phyloP scores from a whole-genome alignment of 495 filamentous ascomycete genomes.

The Xylaria venustula region DNA sequence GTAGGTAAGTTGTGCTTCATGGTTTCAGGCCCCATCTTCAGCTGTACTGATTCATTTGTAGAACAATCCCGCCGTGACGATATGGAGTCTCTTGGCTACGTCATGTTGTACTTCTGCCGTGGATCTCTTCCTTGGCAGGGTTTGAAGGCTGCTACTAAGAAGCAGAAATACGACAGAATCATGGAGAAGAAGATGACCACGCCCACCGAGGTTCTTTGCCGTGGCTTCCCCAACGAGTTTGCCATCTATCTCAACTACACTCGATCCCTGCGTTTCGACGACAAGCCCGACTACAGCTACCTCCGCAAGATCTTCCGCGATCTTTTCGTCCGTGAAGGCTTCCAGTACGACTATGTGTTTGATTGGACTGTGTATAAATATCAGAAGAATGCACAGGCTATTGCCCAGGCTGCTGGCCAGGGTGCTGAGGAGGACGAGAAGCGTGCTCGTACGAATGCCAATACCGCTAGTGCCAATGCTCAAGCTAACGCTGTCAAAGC shows the following conservation, averaged over 20 bases:
- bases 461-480: constrained; percentile 58
- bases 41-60: constrained; percentile 37
- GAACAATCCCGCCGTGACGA: constrained; percentile 99
- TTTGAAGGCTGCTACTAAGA: constrained; percentile 99
- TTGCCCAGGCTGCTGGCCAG: constrained; percentile 68
- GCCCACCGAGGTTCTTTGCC: constrained; percentile 97
- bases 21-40: background rate
- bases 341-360: constrained; percentile 99
- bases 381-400: constrained; percentile 96
- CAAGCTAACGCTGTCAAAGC: constrained; percentile 64
- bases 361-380: constrained; percentile 99
- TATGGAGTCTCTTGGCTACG: constrained; percentile 99
- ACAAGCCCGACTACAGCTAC: constrained; percentile 99
- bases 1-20: constrained; percentile 56
- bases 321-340: constrained; percentile 97
- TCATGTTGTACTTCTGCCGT: constrained; percentile 99
- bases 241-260: constrained; percentile 99
- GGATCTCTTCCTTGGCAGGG: constrained; percentile 99
- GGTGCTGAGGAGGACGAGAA: constrained; percentile 65
- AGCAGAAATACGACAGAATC: constrained; percentile 99
- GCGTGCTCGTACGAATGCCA: constrained; percentile 59
- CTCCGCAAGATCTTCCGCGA: constrained; percentile 99
- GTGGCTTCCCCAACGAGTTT: constrained; percentile 99
- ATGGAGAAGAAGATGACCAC: constrained; percentile 99
- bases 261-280: constrained; percentile 95